Percentiles rank a stretch among this genome's conserved stretches.
Evolutionary conservation across 2,329 filamentous ascomycete species (phyloP).

Genomic region (Sporothrix pallida): DNA sequence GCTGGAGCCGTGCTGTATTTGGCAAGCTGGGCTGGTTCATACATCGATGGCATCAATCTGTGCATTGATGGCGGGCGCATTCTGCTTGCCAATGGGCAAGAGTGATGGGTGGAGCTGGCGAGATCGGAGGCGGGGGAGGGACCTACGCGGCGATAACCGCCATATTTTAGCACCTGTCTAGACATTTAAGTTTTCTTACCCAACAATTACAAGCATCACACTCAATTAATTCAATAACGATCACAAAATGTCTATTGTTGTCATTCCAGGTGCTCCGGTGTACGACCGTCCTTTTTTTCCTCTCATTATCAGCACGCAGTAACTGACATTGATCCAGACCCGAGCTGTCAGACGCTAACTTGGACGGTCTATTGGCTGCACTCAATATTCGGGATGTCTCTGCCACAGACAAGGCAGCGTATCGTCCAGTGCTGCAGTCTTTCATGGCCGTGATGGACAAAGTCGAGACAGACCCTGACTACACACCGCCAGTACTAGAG

Average conservation of each 20-base stretch:
- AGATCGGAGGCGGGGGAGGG: constrained; percentile 7
- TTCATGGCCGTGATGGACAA: constrained; percentile 42
- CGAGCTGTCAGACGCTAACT: constrained; percentile 14
- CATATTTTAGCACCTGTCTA: neutral
- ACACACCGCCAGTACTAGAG: constrained; percentile 39
- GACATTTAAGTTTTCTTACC: neutral
- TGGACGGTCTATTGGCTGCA: constrained; percentile 34
- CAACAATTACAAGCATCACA: neutral
- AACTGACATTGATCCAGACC: neutral
- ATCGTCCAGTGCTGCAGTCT: constrained; percentile 41
- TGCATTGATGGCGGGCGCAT: constrained; percentile 37
- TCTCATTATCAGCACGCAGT: no score
- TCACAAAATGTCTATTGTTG: constrained; percentile 34
- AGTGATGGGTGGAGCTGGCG: constrained; percentile 32
- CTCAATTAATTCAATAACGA: no score
- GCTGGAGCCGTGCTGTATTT: constrained; percentile 61
- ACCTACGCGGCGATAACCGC: neutral
- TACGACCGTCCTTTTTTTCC: neutral
- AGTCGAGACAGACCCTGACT: constrained; percentile 40
- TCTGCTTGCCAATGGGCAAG: constrained; percentile 36
- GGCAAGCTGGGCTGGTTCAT: constrained; percentile 41
- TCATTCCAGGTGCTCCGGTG: constrained; percentile 29
- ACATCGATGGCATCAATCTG: constrained; percentile 34
- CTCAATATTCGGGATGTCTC: constrained; percentile 36
- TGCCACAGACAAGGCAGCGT: constrained; percentile 40